Evolutionary conservation across 768 basidiomycete species (phyloP).

Genomic region (Podaxis sp.): DNA sequence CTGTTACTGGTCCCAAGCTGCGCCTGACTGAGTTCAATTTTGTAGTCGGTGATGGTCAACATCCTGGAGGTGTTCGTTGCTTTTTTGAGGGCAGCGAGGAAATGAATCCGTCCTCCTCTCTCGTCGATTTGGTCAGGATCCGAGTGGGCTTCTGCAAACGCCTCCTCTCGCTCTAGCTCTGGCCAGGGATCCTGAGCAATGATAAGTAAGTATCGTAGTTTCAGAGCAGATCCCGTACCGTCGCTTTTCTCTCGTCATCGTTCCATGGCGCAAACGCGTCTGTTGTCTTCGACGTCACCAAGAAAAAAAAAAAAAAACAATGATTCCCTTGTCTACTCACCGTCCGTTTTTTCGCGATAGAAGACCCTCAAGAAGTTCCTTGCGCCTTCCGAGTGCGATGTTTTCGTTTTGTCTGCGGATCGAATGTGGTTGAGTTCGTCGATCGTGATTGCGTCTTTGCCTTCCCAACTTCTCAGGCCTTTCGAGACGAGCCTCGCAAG

Average conservation of each 20-base stretch:
- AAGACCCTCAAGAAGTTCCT: neutral
- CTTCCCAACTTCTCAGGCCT: slow-evolving; percentile 25
- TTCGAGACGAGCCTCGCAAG: slow-evolving; percentile 36
- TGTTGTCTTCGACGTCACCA: neutral
- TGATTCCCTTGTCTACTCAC: neutral
- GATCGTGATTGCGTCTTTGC: slow-evolving; percentile 26
- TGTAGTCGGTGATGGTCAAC: slow-evolving; percentile 22
- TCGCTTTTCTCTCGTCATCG: slow-evolving; percentile 23
- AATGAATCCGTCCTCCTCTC: slow-evolving; percentile 53
- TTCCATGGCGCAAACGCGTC: neutral
- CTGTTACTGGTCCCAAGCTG: slow-evolving; percentile 52
- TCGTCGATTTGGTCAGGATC: slow-evolving; percentile 15
- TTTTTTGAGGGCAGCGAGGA: slow-evolving; percentile 35
- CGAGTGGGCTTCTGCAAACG: slow-evolving; percentile 29
- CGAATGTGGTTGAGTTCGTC: slow-evolving; percentile 15
- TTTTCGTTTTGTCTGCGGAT: neutral
- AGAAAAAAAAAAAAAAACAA: neutral
- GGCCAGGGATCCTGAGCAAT: slow-evolving; percentile 51
- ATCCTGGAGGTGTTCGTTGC: slow-evolving; percentile 14
- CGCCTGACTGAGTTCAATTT: slow-evolving; percentile 42
- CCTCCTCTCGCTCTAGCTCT: slow-evolving; percentile 59
- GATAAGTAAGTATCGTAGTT: neutral
- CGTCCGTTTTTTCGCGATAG: neutral
- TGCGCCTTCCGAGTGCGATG: neutral
- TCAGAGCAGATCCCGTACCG: slow-evolving; percentile 10